These are phyloP conservation scores for Aspergillus taichungensis DNA, from an alignment of 495 filamentous ascomycete species.

Conservation along the genomic window DNA sequence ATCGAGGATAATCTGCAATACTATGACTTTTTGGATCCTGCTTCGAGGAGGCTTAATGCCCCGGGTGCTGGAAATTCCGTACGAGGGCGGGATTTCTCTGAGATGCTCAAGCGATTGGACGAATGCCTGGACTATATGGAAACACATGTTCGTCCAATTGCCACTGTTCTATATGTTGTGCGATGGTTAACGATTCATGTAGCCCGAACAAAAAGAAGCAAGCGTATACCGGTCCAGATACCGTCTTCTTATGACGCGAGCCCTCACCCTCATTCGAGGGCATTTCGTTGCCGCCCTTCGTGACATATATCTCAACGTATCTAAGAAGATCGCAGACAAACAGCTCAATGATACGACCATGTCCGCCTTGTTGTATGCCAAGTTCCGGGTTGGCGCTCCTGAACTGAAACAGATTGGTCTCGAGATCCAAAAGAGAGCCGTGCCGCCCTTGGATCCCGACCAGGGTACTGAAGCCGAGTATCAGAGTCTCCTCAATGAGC, in stretches of 20 bases:
- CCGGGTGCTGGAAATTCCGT: slow-evolving; percentile 80
- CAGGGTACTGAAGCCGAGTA: slow-evolving; percentile 58
- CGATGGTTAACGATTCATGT: slow-evolving; percentile 9
- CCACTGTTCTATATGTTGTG: not conserved
- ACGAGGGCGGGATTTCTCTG: slow-evolving; percentile 68
- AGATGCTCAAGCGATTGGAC: slow-evolving; percentile 78
- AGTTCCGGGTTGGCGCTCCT: slow-evolving; percentile 61
- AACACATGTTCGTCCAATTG: slow-evolving; percentile 51
- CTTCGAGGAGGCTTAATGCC: slow-evolving; percentile 82
- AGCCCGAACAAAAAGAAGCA: slow-evolving; percentile 79
- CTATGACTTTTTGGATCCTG: slow-evolving; percentile 84
- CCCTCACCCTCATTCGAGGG: slow-evolving; percentile 74
- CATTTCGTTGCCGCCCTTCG: slow-evolving; percentile 66
- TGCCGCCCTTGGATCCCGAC: slow-evolving; percentile 50
- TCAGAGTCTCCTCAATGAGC: slow-evolving; percentile 55
- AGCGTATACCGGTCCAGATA: slow-evolving; percentile 70
- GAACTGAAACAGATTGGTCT: slow-evolving; percentile 57
- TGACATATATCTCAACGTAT: slow-evolving; percentile 61
- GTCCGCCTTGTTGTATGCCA: slow-evolving; percentile 68
- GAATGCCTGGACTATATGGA: slow-evolving; percentile 87
- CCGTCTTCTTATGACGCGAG: slow-evolving; percentile 60
- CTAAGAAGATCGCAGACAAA: slow-evolving; percentile 59
- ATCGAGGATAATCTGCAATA: slow-evolving; percentile 82
- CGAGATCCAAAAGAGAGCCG: slow-evolving; percentile 60
- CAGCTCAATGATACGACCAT: slow-evolving; percentile 69